Conservation (phyloP, 176 grass and related monocot genomes). For the Zoysia pacifica region DNA sequence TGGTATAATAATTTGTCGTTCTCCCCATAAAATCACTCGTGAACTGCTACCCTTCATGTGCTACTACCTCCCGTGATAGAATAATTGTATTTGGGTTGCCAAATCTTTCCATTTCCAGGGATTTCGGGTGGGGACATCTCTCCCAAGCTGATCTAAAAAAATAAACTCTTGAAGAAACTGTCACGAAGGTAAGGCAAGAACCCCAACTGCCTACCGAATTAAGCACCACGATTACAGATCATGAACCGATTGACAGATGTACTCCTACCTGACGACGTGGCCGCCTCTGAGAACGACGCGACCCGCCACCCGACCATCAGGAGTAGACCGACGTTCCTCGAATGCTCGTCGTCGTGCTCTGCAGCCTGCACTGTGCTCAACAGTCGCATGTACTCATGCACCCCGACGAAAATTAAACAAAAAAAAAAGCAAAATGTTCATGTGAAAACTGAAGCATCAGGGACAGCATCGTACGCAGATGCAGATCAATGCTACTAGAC, state of each 20-base stretch:
- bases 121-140: too few relatives aligned
- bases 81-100: too few relatives aligned
- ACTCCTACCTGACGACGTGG: neutral
- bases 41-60: too few relatives aligned
- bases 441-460: constrained; percentile 16
- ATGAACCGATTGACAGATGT: neutral
- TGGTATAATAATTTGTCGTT: too few relatives aligned
- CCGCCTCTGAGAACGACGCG: constrained; percentile 12
- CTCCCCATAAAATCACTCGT: too few relatives aligned
- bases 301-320: constrained; percentile 37
- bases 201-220: neutral
- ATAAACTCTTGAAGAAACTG: neutral
- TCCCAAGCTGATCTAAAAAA: too few relatives aligned
- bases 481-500: neutral
- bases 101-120: too few relatives aligned
- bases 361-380: neutral
- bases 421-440: neutral
- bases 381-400: neutral
- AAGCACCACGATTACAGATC: neutral
- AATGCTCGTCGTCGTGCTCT: constrained; percentile 27
- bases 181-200: neutral
- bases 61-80: too few relatives aligned
- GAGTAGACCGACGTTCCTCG: constrained; percentile 16
- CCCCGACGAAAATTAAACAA: too few relatives aligned
- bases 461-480: neutral